Evolutionary conservation across 2,329 filamentous ascomycete genomes (phyloP), one percentile per base, ranked within the genome.

Genomic region (Paraphaeosphaeria sporulosa): DNA sequence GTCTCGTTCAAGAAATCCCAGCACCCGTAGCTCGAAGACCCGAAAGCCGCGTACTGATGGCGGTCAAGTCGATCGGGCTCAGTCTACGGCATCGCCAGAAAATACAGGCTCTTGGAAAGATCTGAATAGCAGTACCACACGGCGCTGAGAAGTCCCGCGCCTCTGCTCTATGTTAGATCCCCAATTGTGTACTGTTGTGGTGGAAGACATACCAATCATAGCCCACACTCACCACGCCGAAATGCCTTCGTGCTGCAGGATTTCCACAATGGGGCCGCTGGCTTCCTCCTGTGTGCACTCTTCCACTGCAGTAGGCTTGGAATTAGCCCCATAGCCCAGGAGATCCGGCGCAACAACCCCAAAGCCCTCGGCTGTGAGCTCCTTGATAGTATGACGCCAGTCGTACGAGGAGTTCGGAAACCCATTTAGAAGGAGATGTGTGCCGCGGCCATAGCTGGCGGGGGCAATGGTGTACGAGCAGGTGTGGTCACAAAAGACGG

Each of bases 331-430:
- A 64, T 88, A 90, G 6, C 87, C 88, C 49, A 88, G 82, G 67
- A 88, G 85, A 66, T 90, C 88, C 34, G 85, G 84, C 1, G 87
- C 88, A 1, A 89, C 83, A 57, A 86, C 86, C 67, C 86, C 82
- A 73, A 85, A 90, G 19, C 87, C 87, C 8, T 81, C 78, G 0
- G 73, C 71, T 4, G 87, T 83, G 15, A 90, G 78, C 0, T 75
- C 69, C 8, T 83, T 82, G 58, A 90, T 79, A 34, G 89, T 75
- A 52, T 86, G 85, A 49, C 87, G 85, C 87, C 87, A 90, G 55
- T 87, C 88, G 71, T 82, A 89, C 9, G 87, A 85, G 6, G 90
- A 78, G 68, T 89, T 87, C 3, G 88, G 87, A 61, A 85, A 90
- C 32, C 87, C 88, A 71, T 89, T 87, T 38, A 86, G 82, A 55